Evolutionary conservation across 441 rosid species (phyloP).

Genomic region (Pelargonium cotyledonis): DNA sequence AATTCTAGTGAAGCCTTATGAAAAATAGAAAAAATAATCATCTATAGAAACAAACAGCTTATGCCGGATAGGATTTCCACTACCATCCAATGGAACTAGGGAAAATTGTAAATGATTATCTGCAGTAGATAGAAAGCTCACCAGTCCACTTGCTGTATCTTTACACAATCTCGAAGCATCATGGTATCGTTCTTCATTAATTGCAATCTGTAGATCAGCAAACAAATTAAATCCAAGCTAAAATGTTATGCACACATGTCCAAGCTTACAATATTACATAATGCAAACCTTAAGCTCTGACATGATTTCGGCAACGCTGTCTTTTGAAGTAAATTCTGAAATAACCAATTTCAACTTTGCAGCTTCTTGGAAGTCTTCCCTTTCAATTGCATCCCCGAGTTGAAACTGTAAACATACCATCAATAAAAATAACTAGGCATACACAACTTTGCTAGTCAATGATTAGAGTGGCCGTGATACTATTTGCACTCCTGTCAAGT

Average conservation of each 20-base stretch:
- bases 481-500: neutral
- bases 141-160: constrained; percentile 88
- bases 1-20: neutral
- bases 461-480: neutral
- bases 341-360: constrained; percentile 67
- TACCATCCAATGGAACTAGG: neutral
- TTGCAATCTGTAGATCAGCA: constrained; percentile 47
- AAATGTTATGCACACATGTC: constrained; percentile 9
- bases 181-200: constrained; percentile 72
- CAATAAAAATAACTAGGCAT: constrained; percentile 4
- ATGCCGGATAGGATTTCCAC: neutral
- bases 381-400: constrained; percentile 85
- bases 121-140: constrained; percentile 25
- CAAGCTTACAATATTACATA: neutral
- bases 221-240: constrained; percentile 16
- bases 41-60: neutral
- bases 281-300: constrained; percentile 58
- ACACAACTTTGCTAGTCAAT: neutral
- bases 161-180: constrained; percentile 78
- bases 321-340: constrained; percentile 60
- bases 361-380: constrained; percentile 82
- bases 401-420: constrained; percentile 43
- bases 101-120: neutral
- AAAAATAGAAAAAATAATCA: neutral
- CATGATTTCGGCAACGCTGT: constrained; percentile 69